A percentile compares a stretch with the other conserved stretches of the same genome.
Conservation (phyloP, 148 eudicot genomes). For the Heliamphora exappendiculata region DNA sequence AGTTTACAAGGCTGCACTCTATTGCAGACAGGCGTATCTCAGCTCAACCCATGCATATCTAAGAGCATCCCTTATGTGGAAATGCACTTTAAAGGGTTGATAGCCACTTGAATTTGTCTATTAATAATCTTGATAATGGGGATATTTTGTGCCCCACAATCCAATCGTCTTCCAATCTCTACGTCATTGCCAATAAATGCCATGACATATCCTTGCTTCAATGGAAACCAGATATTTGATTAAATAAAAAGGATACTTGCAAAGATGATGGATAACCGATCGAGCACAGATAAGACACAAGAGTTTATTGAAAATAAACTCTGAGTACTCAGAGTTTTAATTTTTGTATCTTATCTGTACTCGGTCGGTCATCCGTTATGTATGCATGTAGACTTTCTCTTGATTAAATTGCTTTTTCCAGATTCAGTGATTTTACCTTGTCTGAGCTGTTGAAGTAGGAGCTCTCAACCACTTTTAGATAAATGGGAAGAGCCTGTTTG, state of each 20-base stretch:
- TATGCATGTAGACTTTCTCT: too few relatives aligned
- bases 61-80: conserved; percentile 21
- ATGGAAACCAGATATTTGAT: too few relatives aligned
- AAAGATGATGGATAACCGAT: too few relatives aligned
- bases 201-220: too few relatives aligned
- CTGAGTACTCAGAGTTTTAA: too few relatives aligned
- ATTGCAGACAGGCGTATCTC: conserved; percentile 43
- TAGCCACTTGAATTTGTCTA: conserved; percentile 46
- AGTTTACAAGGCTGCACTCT: neutral
- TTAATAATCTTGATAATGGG: conserved; percentile 22
- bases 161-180: conserved; percentile 28
- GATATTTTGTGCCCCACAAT: conserved; percentile 21
- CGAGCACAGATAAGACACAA: too few relatives aligned
- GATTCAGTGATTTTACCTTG: conserved; percentile 60
- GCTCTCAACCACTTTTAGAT: conserved; percentile 81
- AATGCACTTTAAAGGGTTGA: conserved; percentile 21
- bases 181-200: too few relatives aligned
- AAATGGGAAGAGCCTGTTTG: conserved; percentile 77
- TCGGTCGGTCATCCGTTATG: too few relatives aligned
- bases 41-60: conserved; percentile 15
- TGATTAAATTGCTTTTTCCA: too few relatives aligned
- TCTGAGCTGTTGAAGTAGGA: conserved; percentile 90
- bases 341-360: too few relatives aligned
- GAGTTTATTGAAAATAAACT: too few relatives aligned
- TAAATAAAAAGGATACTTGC: too few relatives aligned